A percentile compares a stretch with the other conserved stretches of the same genome.
Evolutionary conservation across 306 rosid species (phyloP).

Genomic region (Corylus americana): DNA sequence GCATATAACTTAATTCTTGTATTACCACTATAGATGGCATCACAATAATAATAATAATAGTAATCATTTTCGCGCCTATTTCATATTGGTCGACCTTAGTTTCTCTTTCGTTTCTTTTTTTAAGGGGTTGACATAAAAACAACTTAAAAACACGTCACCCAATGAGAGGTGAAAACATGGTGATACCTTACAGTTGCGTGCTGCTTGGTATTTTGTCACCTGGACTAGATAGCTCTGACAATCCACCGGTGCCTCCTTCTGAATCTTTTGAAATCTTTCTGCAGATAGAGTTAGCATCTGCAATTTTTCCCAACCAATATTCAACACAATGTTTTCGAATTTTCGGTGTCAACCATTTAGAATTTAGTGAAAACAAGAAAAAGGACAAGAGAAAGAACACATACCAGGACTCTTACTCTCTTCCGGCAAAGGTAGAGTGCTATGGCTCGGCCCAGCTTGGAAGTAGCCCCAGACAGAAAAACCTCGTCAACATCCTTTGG

Average conservation of each 20-base stretch:
- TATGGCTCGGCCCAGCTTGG: constrained; percentile 97
- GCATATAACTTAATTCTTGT: not conserved
- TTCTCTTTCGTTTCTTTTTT: too few species aligned
- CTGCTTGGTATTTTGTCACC: constrained; percentile 92
- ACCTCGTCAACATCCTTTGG: constrained; percentile 77
- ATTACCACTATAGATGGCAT: too few species aligned
- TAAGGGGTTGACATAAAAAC: too few species aligned
- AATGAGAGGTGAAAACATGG: too few species aligned
- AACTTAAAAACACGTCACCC: too few species aligned
- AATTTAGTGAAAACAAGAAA: not conserved
- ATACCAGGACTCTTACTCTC: constrained; percentile 87
- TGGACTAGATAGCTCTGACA: constrained; percentile 83
- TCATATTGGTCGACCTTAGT: too few species aligned
- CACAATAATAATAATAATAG: too few species aligned
- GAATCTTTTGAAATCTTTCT: constrained; percentile 82
- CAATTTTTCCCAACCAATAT: constrained; percentile 1
- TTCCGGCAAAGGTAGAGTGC: constrained; percentile 87
- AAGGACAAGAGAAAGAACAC: constrained; percentile 4
- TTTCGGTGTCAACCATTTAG: not conserved
- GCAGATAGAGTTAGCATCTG: constrained; percentile 91
- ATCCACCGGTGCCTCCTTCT: constrained; percentile 84
- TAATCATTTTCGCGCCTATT: too few species aligned
- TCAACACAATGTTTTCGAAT: not conserved
- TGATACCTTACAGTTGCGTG: constrained; percentile 80
- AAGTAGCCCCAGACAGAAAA: constrained; percentile 89